These are phyloP conservation scores for Pseudognaphalium luteoalbum DNA, from an alignment of 129 eudicot genomes.

Conservation along the genomic window DNA sequence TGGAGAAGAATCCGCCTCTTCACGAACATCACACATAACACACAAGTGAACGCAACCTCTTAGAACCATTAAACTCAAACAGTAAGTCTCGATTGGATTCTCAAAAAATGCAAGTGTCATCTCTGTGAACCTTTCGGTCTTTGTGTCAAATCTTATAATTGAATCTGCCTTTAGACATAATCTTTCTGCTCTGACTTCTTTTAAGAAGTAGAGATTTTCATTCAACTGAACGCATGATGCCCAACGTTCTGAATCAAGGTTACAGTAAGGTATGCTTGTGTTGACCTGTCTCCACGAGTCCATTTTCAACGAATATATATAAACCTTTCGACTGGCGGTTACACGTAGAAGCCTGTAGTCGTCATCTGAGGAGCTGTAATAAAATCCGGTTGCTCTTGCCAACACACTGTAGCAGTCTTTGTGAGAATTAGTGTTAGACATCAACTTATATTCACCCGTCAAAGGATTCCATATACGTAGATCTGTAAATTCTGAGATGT, in stretches of 20 bases:
- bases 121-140: not conserved
- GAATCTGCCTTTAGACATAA: not conserved
- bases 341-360: slow-evolving; percentile 17
- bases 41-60: slow-evolving; percentile 3
- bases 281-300: slow-evolving; percentile 8
- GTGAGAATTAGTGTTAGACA: not conserved
- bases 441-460: slow-evolving; percentile 3
- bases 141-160: not conserved
- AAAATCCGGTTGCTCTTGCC: not conserved
- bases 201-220: not conserved
- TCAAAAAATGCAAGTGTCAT: not conserved
- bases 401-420: not conserved
- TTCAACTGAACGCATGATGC: not conserved
- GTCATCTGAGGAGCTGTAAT: not conserved
- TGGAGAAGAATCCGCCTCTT: not conserved
- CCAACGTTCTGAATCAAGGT: too few relatives aligned
- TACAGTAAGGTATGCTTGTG: too few relatives aligned
- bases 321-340: not conserved
- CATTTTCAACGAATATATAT: slow-evolving; percentile 4
- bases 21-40: not conserved
- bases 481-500: not conserved
- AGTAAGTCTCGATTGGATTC: not conserved
- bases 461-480: slow-evolving; percentile 11
- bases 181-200: not conserved
- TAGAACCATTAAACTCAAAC: slow-evolving; percentile 1